Base-by-base conservation (phyloP, 1,284 basidiomycete genomes). In the Acaromyces ingoldii region DNA sequence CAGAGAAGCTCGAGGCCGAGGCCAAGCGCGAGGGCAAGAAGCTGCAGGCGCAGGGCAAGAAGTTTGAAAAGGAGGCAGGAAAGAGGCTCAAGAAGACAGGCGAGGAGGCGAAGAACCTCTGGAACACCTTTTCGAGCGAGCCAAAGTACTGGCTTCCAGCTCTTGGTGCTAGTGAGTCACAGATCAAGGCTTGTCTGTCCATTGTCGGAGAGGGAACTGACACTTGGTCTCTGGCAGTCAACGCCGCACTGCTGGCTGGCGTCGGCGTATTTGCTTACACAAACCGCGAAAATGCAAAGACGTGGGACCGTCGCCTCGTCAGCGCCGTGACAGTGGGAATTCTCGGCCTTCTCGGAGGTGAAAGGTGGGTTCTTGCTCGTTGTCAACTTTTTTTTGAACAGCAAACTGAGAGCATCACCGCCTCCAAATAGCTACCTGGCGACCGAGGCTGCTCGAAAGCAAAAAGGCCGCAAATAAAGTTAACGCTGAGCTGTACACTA, bases 231-330 rank as follows among this genome's bases (percentile, higher is more conserved):
- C n/a, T n/a, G 3, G 9, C 28, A 41, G 60, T 69, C 53, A 73
- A 74, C 57, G 62, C 62, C 17, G 69, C 63, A 6, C 36, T 73
- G 4, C 60, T 74, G 19, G 71, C 66, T 37, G 69, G 70, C 25
- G 46, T 71, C 31, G 71, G 72, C 26, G 46, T 69, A 53, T 70
- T 63, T 49, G 72, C 65, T 11, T 74, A 73, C 70, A 61, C 58
- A 31, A 60, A 70, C 60, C 58, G 61, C 58, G 62, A 67, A 39
- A 43, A 72, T 48, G 59, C 63, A 28, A 50, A 63, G 46, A 47
- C 57, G 13, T 66, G 60, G 55, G 72, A 74, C 57, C 52, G 60
- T 21, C 49, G 62, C 21, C 44, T 73, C n/a, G 25, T 74, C 26
- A 61, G 54, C 36, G 69, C 70, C 26, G 55, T 57, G 39, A 55